A percentile compares a stretch with the other conserved stretches of the same genome.
Evolutionary conservation across 2,329 filamentous ascomycete genomes (phyloP).

Genomic region (Thelonectria discophora): DNA sequence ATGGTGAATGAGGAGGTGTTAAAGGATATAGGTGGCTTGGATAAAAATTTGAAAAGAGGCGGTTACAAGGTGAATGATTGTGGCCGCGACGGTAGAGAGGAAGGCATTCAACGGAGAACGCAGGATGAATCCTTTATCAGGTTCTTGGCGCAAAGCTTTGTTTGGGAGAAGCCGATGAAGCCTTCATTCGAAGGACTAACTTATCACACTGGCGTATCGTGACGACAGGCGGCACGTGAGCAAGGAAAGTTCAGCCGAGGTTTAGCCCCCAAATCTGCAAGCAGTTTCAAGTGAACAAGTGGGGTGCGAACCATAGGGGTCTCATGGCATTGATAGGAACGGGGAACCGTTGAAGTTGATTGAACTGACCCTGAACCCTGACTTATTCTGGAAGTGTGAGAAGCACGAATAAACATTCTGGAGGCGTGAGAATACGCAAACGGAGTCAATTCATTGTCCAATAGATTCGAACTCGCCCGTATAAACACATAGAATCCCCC

Average conservation of each 20-base stretch:
- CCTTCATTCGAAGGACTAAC: not conserved
- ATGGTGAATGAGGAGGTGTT: constrained; percentile 54
- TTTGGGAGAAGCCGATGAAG: constrained; percentile 16
- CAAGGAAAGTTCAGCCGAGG: constrained; percentile 5
- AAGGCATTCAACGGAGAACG: constrained; percentile 10
- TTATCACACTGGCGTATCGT: not conserved
- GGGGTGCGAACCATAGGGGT: not conserved
- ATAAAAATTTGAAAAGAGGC: not conserved
- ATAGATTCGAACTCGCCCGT: too few relatives aligned
- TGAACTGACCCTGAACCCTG: too few relatives aligned
- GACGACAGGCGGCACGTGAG: constrained; percentile 20
- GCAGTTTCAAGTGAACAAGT: not conserved
- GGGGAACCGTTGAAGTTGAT: too few relatives aligned
- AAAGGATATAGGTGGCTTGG: constrained; percentile 10
- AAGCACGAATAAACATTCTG: too few relatives aligned
- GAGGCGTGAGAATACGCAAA: too few relatives aligned
- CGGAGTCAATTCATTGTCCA: too few relatives aligned
- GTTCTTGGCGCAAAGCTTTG: constrained; percentile 26
- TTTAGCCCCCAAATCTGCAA: constrained; percentile 6
- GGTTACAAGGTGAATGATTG: constrained; percentile 1
- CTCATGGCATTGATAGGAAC: not conserved
- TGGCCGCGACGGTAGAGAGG: not conserved
- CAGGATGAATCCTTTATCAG: not conserved
- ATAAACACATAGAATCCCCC: too few relatives aligned
- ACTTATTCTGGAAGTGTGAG: too few relatives aligned